Evolutionary conservation across 2,329 filamentous ascomycete genomes (phyloP), one percentile per base, ranked within the genome.

Genomic region (Penicillium sclerotiorum): DNA sequence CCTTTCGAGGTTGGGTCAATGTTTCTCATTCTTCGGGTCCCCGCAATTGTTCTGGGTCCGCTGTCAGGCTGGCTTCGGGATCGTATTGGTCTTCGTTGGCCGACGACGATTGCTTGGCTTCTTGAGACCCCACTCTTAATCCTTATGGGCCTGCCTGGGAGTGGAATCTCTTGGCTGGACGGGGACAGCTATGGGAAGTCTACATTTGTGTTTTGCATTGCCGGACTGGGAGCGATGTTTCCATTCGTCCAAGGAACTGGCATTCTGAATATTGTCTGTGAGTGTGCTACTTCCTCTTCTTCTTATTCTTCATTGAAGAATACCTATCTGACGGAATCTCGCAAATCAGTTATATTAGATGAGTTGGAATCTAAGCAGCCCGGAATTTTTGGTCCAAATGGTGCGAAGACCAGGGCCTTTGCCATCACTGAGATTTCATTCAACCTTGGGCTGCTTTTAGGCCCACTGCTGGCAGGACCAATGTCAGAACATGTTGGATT

Each of bases 11-110:
- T 80, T 2, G 82, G 82, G 1, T 64, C 85, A 9, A 66, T 83
- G 20, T 84, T 85, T 57, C 71, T 85, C 7, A 69, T 76, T 2
- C 60, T 88, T 25, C 79, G 85, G 28, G 65, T 85, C 6, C 86
- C 86, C 0, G 42, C 42, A 5, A 77, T 79, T 9, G 81, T 87
- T 57, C 54, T 47, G 11, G 27, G 35, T 4, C 45, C 45, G 3
- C 7, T 47, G 2, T 39, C 45, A 13, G 45, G 45, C n/a, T 73
- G 70, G 67, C 62, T 77, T 23, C 62, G 63, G 13, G 63, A 68
- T 40, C 47, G 48, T 6, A 28, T 61, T 3, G 65, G 64, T 2
- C 42, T 57, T 6, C 55, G 58, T 5, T 38, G 38, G 4, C 54
- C 61, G 3, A 61, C 58, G 3, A 56, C 56, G 4, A 22, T 61